Percentiles rank a stretch among this genome's conserved stretches.
phyloP scores from a whole-genome alignment of 257 asterid species.

The Nicotiana benthamiana region DNA sequence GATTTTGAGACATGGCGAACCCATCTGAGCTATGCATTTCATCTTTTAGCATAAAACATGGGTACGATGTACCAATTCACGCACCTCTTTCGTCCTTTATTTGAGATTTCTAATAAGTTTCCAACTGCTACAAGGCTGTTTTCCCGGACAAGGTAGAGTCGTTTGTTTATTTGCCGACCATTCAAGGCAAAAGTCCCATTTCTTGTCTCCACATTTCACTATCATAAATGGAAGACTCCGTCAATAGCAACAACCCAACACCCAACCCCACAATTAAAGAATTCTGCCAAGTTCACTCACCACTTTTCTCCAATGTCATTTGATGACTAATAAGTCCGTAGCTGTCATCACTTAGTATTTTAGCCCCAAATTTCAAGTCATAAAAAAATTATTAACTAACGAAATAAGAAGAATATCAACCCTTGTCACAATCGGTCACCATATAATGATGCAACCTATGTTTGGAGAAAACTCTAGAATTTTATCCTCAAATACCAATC shows the following conservation, averaged over 20 bases:
- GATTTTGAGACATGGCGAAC: neutral
- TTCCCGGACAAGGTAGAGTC: neutral
- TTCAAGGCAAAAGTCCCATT: neutral
- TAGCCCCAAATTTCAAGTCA: neutral
- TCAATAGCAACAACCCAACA: neutral
- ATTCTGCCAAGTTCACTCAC: neutral
- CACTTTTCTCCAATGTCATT: neutral
- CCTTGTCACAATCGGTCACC: neutral
- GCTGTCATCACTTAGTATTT: neutral
- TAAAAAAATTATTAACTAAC: neutral
- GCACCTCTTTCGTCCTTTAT: neutral
- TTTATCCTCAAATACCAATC: neutral
- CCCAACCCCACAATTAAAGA: neutral
- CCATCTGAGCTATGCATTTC: neutral
- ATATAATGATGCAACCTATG: neutral
- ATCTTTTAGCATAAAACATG: neutral
- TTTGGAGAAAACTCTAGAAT: neutral
- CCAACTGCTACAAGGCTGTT: neutral
- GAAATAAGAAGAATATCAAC: neutral
- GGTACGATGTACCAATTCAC: neutral
- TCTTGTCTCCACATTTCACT: neutral
- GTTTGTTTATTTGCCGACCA: neutral
- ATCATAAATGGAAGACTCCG: neutral
- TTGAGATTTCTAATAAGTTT: neutral
- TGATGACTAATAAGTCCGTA: neutral